Base-by-base conservation (phyloP, 1,139 yeast genomes). In the Pichia sp. region DNA sequence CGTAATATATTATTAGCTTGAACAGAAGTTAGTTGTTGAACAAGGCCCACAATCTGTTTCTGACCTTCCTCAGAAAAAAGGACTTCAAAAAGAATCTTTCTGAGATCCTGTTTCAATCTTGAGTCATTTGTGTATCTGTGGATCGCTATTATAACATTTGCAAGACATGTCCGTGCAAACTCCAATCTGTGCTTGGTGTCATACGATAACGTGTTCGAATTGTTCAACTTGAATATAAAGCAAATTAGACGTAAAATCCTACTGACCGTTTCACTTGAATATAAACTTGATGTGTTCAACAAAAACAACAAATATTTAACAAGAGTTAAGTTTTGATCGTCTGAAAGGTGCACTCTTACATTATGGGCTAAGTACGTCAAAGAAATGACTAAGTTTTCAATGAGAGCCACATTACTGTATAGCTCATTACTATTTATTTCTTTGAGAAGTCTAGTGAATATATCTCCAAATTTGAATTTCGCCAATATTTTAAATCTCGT, bases 401-500 rank as follows among this genome's bases (percentile, higher is more conserved):
- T 30, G 4, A 58, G 51, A 2, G 41, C 41, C 0, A 18, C 23
- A 46, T 62, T 48, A n/a, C 42, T 16, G 9, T 43, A 46, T 2
- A 53, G n/a, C 12, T 46, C 42, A 1, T 49, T 34, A 2, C 44
- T 44, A 2, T 48, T 57, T 4, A 60, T 48, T 4, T 55, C 58
- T 4, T 52, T 52, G n/a, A 63, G 25, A 2, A 62, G 39, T 31
- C 57, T 54, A 5, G 58, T 48, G 5, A 71, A 47, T 1, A 69
- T 57, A 19, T 74, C 76, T 23, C 68, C 70, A 43, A 72, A 63
- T 46, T 68, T 73, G 23, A 74, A 52, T 67, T 73, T 55, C 65
- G 69, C 53, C 60, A 71, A 54, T 3, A 55, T 49, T 54, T 62
- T 58, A 12, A 58, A 42, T 48, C 68, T 57, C 50, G 56, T 50